Percentiles rank a stretch among this genome's conserved stretches.
These are phyloP conservation scores for Hygrophoropsis aurantiaca DNA, from an alignment of 768 basidiomycete genomes.

Conservation along the genomic window DNA sequence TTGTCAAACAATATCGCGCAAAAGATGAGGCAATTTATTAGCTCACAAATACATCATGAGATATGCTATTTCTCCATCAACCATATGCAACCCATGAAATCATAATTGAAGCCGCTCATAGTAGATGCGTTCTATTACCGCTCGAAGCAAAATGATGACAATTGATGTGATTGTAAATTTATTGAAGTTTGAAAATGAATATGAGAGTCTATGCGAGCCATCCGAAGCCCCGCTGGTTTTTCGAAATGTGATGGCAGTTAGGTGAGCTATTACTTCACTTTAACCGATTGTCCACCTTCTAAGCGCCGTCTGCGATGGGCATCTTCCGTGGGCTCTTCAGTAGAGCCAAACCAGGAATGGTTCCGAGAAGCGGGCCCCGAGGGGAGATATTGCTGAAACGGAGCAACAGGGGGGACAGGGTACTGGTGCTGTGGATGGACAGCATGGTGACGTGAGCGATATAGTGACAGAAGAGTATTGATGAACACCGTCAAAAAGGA, in stretches of 20 bases:
- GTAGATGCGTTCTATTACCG: neutral
- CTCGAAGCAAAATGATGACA: slow-evolving; percentile 3
- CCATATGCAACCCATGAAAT: neutral
- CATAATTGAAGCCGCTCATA: no score
- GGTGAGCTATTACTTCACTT: slow-evolving; percentile 45
- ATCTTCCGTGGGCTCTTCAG: slow-evolving; percentile 34
- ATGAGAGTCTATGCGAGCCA: slow-evolving; percentile 20
- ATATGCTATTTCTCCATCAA: neutral
- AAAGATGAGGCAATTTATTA: neutral
- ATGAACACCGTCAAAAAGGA: slow-evolving; percentile 78
- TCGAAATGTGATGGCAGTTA: slow-evolving; percentile 12
- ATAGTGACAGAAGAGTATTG: slow-evolving; percentile 76
- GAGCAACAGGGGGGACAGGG: slow-evolving; percentile 36
- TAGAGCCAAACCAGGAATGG: slow-evolving; percentile 36
- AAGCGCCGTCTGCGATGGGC: slow-evolving; percentile 54
- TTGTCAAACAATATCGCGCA: no score
- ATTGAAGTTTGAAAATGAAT: slow-evolving; percentile 18
- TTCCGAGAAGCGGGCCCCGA: slow-evolving; percentile 51
- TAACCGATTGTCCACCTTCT: slow-evolving; percentile 53
- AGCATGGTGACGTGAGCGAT: slow-evolving; percentile 65
- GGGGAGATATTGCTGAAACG: slow-evolving; percentile 53
- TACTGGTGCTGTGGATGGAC: slow-evolving; percentile 37
- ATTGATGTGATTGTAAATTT: slow-evolving; percentile 14
- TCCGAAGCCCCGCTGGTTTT: slow-evolving; percentile 27
- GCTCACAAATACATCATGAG: slow-evolving; percentile 3